Conservation (phyloP, 306 rosid genomes). For the Trichosanthes cucumerina region DNA sequence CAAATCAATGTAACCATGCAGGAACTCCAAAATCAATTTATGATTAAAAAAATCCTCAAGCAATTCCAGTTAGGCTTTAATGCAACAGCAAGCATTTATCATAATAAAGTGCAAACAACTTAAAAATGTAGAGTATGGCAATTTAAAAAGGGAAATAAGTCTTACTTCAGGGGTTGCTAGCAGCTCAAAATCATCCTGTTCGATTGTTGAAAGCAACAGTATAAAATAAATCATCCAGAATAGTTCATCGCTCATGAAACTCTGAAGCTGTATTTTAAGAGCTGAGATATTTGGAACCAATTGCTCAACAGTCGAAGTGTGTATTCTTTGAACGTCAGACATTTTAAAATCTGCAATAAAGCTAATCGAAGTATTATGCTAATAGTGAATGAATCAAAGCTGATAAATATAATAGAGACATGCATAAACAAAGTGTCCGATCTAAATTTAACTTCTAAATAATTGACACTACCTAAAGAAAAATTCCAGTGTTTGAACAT, state of each 20-base stretch:
- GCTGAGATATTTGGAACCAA: constrained; percentile 51
- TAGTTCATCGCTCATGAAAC: constrained; percentile 51
- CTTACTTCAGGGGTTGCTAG: constrained; percentile 70
- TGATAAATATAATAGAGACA: neutral
- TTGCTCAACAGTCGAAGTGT: constrained; percentile 50
- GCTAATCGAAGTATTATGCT: neutral
- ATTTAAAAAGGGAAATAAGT: constrained; percentile 4
- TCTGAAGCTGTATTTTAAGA: constrained; percentile 46
- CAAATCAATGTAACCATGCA: neutral
- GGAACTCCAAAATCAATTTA: neutral
- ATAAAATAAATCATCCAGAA: constrained; percentile 91
- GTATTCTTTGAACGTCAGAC: constrained; percentile 64
- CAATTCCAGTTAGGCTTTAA: neutral
- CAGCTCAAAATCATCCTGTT: constrained; percentile 46
- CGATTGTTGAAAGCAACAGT: constrained; percentile 63
- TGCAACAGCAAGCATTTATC: neutral
- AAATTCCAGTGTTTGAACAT: neutral
- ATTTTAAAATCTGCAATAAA: constrained; percentile 57
- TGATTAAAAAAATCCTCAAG: neutral
- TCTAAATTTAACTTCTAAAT: neutral
- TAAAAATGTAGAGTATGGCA: neutral
- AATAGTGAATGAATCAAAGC: neutral
- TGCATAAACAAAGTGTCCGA: neutral
- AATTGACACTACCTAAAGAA: neutral
- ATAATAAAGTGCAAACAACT: neutral